phyloP scores from a whole-genome alignment of 352 stramenopile species.

The Phytophthora pinifolia region DNA sequence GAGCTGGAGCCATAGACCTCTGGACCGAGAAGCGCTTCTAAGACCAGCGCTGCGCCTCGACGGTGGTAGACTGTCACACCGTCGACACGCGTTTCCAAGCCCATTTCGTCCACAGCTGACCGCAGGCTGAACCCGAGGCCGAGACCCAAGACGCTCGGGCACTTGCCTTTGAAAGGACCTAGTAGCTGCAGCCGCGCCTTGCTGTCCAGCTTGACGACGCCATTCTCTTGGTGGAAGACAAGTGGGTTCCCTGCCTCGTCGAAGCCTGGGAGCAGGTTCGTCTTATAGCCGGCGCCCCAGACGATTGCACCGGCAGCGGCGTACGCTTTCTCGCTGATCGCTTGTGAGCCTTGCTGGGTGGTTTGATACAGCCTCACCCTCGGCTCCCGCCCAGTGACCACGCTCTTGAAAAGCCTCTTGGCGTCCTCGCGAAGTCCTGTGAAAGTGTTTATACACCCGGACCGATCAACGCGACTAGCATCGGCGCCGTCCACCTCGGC shows the following conservation, averaged over 20 bases:
- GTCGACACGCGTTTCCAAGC: constrained; percentile 66
- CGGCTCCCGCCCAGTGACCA: constrained; percentile 55
- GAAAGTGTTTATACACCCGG: constrained; percentile 85
- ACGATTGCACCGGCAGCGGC: constrained; percentile 73
- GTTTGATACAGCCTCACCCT: constrained; percentile 78
- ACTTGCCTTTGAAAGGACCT: constrained; percentile 16
- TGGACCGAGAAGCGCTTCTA: constrained; percentile 63
- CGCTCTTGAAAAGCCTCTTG: constrained; percentile 71
- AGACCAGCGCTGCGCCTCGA: constrained; percentile 66
- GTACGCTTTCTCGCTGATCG: constrained; percentile 61
- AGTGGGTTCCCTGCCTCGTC: constrained; percentile 47
- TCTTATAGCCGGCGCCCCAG: constrained; percentile 82
- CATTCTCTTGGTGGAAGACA: constrained; percentile 49
- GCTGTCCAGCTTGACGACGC: constrained; percentile 69
- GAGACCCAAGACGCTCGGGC: constrained; percentile 55
- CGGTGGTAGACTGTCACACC: constrained; percentile 88
- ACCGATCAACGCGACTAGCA: constrained; percentile 53
- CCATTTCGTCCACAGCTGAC: constrained; percentile 81
- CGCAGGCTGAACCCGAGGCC: constrained; percentile 81
- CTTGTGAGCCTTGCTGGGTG: constrained; percentile 54
- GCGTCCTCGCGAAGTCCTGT: constrained; percentile 82
- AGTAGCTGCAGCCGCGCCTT: constrained; percentile 48
- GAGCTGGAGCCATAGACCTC: constrained; percentile 60
- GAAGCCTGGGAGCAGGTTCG: constrained; percentile 55
- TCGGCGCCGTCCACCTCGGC: constrained; percentile 70